phyloP scores from a whole-genome alignment of 768 basidiomycete species.

The Russula sp. region DNA sequence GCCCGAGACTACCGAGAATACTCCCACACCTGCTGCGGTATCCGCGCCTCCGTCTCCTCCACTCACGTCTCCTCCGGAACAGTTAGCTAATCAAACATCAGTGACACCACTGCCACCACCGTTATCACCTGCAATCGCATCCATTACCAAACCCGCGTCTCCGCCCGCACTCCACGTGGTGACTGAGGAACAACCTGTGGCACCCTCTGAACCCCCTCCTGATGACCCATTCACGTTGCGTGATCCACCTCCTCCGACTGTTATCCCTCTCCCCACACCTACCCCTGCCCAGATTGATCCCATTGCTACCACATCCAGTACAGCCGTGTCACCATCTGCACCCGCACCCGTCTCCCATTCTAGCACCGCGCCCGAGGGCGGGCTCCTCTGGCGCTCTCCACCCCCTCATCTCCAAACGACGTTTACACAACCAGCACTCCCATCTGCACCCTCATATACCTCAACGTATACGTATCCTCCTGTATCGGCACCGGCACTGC shows the following conservation, averaged over 20 bases:
- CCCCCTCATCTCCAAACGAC: conserved; percentile 40
- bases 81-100: not conserved
- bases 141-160: not conserved
- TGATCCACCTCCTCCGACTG: conserved; percentile 39
- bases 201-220: conserved; percentile 34
- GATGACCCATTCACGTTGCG: conserved; percentile 56
- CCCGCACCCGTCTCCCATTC: conserved; percentile 7
- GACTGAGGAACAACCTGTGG: conserved; percentile 23
- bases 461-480: conserved; percentile 58
- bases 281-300: conserved; percentile 11
- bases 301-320: not conserved
- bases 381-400: conserved; percentile 31
- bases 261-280: conserved; percentile 27
- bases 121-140: not conserved
- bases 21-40: conserved; percentile 2
- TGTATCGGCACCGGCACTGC: conserved; percentile 34
- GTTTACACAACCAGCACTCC: conserved; percentile 32
- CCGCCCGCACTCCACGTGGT: conserved; percentile 7
- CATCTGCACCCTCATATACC: conserved; percentile 52
- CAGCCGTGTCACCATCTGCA: not conserved
- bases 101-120: not conserved
- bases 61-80: conserved; percentile 1
- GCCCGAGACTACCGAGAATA: conserved; percentile 3
- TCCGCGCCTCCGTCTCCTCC: not conserved
- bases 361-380: conserved; percentile 9